Evolutionary conservation across 148 eudicot genomes (phyloP).

Genomic region (Vaccinium corymbosum): DNA sequence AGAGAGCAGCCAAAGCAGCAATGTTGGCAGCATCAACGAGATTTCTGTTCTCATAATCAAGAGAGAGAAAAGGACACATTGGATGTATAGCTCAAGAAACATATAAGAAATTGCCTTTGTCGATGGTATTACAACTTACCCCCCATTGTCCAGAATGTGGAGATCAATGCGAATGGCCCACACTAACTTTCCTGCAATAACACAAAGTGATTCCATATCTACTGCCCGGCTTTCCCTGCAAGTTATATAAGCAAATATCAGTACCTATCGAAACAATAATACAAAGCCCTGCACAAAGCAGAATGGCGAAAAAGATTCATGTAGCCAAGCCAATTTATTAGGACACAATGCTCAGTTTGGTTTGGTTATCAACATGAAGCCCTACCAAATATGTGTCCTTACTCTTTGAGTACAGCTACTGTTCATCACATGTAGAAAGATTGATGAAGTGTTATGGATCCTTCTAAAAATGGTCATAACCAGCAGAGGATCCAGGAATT

Average conservation of each 20-base stretch:
- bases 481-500: background rate
- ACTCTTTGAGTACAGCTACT: background rate
- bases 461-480: background rate
- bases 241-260: conserved; percentile 1
- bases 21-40: conserved; percentile 98
- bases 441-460: background rate
- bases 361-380: background rate
- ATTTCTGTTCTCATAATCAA: conserved; percentile 47
- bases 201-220: conserved; percentile 95
- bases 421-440: background rate
- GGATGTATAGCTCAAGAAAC: background rate
- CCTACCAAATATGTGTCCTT: background rate
- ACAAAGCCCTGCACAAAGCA: background rate
- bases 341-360: background rate
- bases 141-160: conserved; percentile 88
- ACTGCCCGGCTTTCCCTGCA: conserved; percentile 97
- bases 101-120: background rate
- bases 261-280: background rate
- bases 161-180: conserved; percentile 92
- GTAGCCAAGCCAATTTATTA: background rate
- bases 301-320: background rate
- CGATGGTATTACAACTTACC: conserved; percentile 41
- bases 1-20: conserved; percentile 91
- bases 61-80: background rate
- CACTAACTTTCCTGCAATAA: conserved; percentile 72